Percentiles rank a stretch among this genome's conserved stretches.
These are phyloP conservation scores for Macadamia tetraphylla DNA, from an alignment of 164 flowering plant species.

Conservation along the genomic window DNA sequence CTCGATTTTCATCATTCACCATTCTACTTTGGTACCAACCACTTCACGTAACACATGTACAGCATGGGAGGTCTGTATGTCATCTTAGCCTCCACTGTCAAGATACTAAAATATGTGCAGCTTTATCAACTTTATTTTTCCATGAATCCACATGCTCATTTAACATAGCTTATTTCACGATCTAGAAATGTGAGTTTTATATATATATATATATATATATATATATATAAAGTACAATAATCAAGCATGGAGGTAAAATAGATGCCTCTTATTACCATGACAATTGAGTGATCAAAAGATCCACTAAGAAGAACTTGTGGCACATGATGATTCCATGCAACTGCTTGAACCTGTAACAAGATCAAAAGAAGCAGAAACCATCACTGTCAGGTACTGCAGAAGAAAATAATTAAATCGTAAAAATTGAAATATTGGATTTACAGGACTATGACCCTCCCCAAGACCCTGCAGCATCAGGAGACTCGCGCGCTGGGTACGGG, in stretches of 20 bases:
- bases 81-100: too few species aligned
- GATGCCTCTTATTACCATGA: constrained; percentile 45
- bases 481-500: too few species aligned
- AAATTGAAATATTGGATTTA: neutral
- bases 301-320: constrained; percentile 91
- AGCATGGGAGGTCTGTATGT: too few species aligned
- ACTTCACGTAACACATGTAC: neutral
- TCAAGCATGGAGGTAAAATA: too few species aligned
- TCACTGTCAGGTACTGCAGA: neutral
- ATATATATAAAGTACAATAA: too few species aligned
- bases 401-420: neutral
- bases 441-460: too few species aligned
- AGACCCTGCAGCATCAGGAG: too few species aligned
- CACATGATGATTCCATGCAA: constrained; percentile 69
- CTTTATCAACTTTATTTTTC: neutral
- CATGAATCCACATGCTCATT: too few species aligned
- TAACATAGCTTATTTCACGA: neutral
- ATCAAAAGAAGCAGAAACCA: neutral
- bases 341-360: constrained; percentile 74
- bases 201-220: neutral
- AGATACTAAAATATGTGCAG: too few species aligned
- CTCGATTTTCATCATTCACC: too few species aligned
- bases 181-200: neutral
- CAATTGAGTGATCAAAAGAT: constrained; percentile 81
- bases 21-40: too few species aligned